Conservation (phyloP, 2,329 filamentous ascomycete genomes). For the Aspergillus japonicus region DNA sequence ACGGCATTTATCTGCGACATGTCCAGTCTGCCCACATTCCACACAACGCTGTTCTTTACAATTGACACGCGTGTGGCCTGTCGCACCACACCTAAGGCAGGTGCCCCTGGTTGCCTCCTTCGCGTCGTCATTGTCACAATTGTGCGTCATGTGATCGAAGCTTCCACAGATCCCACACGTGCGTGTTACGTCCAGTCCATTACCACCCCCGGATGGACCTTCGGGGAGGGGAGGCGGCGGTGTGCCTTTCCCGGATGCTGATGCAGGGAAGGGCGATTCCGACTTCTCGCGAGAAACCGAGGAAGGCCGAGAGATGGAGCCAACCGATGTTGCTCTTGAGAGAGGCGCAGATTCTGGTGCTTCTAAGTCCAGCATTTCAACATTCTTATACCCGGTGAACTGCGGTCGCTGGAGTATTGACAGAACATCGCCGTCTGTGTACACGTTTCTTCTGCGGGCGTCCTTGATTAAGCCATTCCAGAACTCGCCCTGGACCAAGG, state of each 20-base stretch:
- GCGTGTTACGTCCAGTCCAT: slow-evolving; percentile 43
- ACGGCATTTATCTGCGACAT: slow-evolving; percentile 36
- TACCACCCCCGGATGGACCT: slow-evolving; percentile 44
- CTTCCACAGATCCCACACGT: slow-evolving; percentile 49
- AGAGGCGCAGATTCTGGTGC: slow-evolving; percentile 12
- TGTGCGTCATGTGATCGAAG: slow-evolving; percentile 43
- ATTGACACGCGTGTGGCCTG: slow-evolving; percentile 37
- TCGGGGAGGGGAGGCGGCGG: slow-evolving; percentile 27
- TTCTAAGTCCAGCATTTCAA: slow-evolving; percentile 44
- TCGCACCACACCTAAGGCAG: slow-evolving; percentile 44
- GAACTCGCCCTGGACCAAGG: slow-evolving; percentile 81
- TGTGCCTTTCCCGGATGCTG: slow-evolving; percentile 27
- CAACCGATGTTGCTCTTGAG: slow-evolving; percentile 22
- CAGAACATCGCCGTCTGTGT: slow-evolving; percentile 67
- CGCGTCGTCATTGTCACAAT: slow-evolving; percentile 48
- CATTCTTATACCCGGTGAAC: slow-evolving; percentile 44
- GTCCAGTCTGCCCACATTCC: slow-evolving; percentile 47
- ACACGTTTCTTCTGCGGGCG: slow-evolving; percentile 69
- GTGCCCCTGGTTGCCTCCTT: slow-evolving; percentile 37
- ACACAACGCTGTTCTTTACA: slow-evolving; percentile 46
- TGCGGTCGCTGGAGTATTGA: slow-evolving; percentile 56
- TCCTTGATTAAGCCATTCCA: slow-evolving; percentile 87
- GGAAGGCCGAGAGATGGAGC: slow-evolving; percentile 32
- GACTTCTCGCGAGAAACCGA: slow-evolving; percentile 27
- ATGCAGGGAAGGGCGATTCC: slow-evolving; percentile 22